Percentiles rank a stretch among this genome's conserved stretches.
Conservation (phyloP, 768 basidiomycete species). For the Pulveroboletus sp. region DNA sequence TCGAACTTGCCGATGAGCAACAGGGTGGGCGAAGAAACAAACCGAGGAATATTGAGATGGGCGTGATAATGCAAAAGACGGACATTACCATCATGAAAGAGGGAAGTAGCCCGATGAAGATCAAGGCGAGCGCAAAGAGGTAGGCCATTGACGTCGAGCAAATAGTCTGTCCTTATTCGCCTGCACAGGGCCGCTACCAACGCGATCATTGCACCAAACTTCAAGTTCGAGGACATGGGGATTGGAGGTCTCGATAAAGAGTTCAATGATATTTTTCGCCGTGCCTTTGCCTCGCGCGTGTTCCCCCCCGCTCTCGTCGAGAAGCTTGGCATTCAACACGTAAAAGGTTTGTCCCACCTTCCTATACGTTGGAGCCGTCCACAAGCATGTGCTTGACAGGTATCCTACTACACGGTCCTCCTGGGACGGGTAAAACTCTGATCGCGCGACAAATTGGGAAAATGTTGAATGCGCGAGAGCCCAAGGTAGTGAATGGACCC, state of each 20-base stretch:
- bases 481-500: constrained; percentile 97
- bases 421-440: constrained; percentile 97
- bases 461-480: constrained; percentile 97
- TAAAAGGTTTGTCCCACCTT: constrained; percentile 66
- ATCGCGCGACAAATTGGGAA: constrained; percentile 99
- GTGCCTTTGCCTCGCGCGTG: constrained; percentile 97
- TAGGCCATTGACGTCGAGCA: constrained; percentile 30
- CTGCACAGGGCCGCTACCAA: constrained; percentile 73
- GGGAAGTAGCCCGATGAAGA: constrained; percentile 71
- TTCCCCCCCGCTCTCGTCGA: constrained; percentile 96
- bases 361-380: not conserved
- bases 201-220: constrained; percentile 94
- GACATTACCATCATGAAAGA: constrained; percentile 89
- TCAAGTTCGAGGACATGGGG: constrained; percentile 99
- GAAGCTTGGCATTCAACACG: constrained; percentile 96
- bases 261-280: constrained; percentile 94
- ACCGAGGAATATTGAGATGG: constrained; percentile 40
- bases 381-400: constrained; percentile 39
- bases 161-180: not conserved
- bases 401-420: constrained; percentile 92
- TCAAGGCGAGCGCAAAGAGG: constrained; percentile 92
- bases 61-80: constrained; percentile 87
- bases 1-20: constrained; percentile 64
- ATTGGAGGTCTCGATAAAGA: constrained; percentile 96
- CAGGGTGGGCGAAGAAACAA: constrained; percentile 36